These are phyloP conservation scores for Entomortierella chlamydospora DNA, from an alignment of 192 early-diverging fungal species.

Conservation along the genomic window DNA sequence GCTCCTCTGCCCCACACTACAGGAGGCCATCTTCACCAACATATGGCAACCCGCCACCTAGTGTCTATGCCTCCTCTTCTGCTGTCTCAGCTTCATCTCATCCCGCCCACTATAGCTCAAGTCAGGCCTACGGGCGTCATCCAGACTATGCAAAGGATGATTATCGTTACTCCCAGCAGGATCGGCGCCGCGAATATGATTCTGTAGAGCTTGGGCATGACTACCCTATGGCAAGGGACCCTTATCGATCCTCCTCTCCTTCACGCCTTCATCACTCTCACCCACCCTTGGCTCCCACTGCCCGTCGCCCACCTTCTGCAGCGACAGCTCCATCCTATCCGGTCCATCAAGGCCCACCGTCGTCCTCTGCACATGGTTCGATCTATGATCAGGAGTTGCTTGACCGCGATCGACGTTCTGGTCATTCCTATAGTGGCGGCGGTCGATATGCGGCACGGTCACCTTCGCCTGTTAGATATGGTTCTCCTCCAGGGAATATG, in stretches of 20 bases:
- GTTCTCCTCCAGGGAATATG: conserved; percentile 28
- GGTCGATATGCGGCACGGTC: conserved; percentile 25
- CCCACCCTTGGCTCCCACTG: background rate
- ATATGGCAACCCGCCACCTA: conserved; percentile 23
- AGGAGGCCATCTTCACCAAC: conserved; percentile 31
- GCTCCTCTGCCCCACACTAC: conserved; percentile 15
- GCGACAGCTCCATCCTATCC: conserved; percentile 14
- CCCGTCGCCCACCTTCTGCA: conserved; percentile 9
- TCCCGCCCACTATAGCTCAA: conserved; percentile 14
- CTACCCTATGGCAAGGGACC: conserved; percentile 30
- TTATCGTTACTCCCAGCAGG: conserved; percentile 19
- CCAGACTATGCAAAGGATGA: conserved; percentile 33
- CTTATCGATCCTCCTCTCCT: conserved; percentile 26
- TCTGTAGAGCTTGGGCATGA: conserved; percentile 16
- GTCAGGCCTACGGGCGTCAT: conserved; percentile 31
- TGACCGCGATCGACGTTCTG: conserved; percentile 27
- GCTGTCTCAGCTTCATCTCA: background rate
- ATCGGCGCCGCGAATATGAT: conserved; percentile 31
- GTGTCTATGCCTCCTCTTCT: background rate
- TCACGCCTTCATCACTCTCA: conserved; percentile 17
- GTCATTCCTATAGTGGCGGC: conserved; percentile 5
- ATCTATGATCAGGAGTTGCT: conserved; percentile 30
- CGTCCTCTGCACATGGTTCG: conserved; percentile 3
- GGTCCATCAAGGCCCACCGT: conserved; percentile 1
- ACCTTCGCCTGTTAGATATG: conserved; percentile 36